Evolutionary conservation across 2,329 filamentous ascomycete species (phyloP), one percentile per base, ranked within the genome.

Genomic region (Epichloe coenophiala): DNA sequence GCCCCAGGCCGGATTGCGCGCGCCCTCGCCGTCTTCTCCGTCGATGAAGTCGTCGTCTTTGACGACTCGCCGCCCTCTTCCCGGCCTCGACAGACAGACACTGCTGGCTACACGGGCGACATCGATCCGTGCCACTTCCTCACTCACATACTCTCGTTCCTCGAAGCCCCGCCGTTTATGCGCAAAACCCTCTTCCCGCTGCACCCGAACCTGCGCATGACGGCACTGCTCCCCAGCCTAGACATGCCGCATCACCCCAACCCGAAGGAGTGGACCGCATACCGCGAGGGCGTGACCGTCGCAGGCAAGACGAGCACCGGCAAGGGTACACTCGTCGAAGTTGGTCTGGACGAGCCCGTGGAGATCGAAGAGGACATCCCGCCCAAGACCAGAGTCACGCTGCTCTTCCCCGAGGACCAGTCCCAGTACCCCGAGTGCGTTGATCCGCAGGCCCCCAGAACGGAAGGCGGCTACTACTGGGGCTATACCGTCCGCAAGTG

Each of bases 181-280:
- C 81, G 86, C 59, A 83, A 82, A 62, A 68, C 75, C 2, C 73
- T 95, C 3, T 91, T 94, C 58, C 83, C 84, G 1, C 71, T 89
- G 55, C 88, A 94, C 61, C 81, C 85, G 9, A 90, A 94, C 61
- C 72, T 94, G 41, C 74, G 79, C 39, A 79, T 80, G 12, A 86
- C 86, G 39, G 87, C 86, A 7, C 74, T 83, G 39, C 70, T 94
- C 31, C 86, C 86, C 0, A 86, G 79, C 60, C 70, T 94, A 51
- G 88, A 94, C 63, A 88, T 93, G 76, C 88, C 88, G 15, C 86
- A 91, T 63, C 88, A 95, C 65, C 74, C 89, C 8, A 77, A 85
- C 55, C 75, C 77, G 13, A 78, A 84, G 49, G 87, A 94, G 60
- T 89, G 84, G 81, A 81, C 88, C 55, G 77, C 78, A 15, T 95